These are phyloP conservation scores for Wickerhamomyces silvicola DNA, from an alignment of 805 yeast species.

Conservation along the genomic window DNA sequence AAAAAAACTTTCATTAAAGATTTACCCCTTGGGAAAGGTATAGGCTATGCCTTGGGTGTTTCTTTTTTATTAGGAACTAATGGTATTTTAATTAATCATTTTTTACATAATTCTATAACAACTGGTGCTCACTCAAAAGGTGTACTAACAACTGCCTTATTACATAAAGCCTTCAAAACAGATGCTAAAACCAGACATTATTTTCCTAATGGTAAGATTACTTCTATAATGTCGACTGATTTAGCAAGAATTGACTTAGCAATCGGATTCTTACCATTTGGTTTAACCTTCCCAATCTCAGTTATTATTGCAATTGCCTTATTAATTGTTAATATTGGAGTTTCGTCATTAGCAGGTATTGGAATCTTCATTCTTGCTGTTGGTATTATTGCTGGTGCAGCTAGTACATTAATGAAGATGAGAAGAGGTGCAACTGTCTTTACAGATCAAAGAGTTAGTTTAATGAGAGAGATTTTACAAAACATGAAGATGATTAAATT, in stretches of 20 bases:
- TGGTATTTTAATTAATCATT: slow-evolving; percentile 42
- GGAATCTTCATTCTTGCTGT: slow-evolving; percentile 47
- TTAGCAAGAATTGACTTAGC: slow-evolving; percentile 69
- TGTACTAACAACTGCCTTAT: slow-evolving; percentile 55
- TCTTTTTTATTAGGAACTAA: slow-evolving; percentile 34
- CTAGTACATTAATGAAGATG: slow-evolving; percentile 42
- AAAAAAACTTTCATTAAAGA: slow-evolving; percentile 32
- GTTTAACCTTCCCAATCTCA: slow-evolving; percentile 53
- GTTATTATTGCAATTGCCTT: slow-evolving; percentile 57
- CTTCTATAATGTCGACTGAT: slow-evolving; percentile 73
- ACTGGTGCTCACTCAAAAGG: slow-evolving; percentile 66
- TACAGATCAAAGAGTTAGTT: slow-evolving; percentile 60
- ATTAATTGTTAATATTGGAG: slow-evolving; percentile 62
- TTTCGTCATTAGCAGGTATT: slow-evolving; percentile 59
- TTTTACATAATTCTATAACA: slow-evolving; percentile 42
- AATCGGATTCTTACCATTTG: slow-evolving; percentile 50
- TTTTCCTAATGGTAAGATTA: slow-evolving; percentile 56
- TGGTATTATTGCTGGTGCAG: slow-evolving; percentile 33
- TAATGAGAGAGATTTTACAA: slow-evolving; percentile 54
- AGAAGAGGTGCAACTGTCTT: slow-evolving; percentile 49
- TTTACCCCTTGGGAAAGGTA: slow-evolving; percentile 38
- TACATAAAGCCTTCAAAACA: slow-evolving; percentile 57
- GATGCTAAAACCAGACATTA: slow-evolving; percentile 45
- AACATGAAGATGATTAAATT: slow-evolving; percentile 68
- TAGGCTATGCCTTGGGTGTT: slow-evolving; percentile 55